A percentile compares a stretch with the other conserved stretches of the same genome.
These are phyloP conservation scores for Erythrophleum fordii DNA, from an alignment of 306 rosid genomes.

Conservation along the genomic window DNA sequence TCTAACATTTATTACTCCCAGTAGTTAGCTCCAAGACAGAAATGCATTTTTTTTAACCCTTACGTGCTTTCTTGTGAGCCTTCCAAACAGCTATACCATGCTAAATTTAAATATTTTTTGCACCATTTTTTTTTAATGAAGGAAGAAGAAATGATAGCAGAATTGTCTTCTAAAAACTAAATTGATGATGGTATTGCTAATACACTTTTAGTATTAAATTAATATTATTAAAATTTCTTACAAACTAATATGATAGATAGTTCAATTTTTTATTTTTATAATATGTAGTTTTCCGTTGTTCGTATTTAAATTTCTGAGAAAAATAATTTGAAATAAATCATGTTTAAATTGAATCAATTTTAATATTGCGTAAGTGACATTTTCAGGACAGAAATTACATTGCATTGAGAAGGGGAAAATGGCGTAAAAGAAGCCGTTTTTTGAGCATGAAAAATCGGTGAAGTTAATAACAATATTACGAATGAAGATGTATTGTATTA, in stretches of 20 bases:
- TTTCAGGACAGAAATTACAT: neutral
- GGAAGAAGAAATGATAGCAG: too few relatives aligned
- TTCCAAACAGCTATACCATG: too few relatives aligned
- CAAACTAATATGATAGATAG: too few relatives aligned
- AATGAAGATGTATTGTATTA: neutral
- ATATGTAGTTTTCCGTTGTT: neutral
- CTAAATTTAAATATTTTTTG: too few relatives aligned
- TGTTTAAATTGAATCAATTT: neutral
- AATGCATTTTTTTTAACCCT: too few relatives aligned
- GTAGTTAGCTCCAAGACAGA: too few relatives aligned
- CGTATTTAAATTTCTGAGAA: neutral
- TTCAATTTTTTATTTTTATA: neutral
- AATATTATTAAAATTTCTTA: neutral
- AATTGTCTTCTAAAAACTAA: too few relatives aligned
- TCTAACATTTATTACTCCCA: too few relatives aligned
- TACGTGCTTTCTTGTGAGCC: too few relatives aligned
- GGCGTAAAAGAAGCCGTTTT: conserved; percentile 44
- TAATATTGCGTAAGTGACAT: neutral
- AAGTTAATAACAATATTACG: conserved; percentile 21
- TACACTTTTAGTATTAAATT: neutral
- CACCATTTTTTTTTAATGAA: too few relatives aligned
- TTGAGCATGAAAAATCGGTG: conserved; percentile 53
- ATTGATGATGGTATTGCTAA: too few relatives aligned
- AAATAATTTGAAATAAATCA: neutral
- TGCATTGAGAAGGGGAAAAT: neutral